phyloP scores from a whole-genome alignment of 768 basidiomycete species.

The Mycena capillaripes region DNA sequence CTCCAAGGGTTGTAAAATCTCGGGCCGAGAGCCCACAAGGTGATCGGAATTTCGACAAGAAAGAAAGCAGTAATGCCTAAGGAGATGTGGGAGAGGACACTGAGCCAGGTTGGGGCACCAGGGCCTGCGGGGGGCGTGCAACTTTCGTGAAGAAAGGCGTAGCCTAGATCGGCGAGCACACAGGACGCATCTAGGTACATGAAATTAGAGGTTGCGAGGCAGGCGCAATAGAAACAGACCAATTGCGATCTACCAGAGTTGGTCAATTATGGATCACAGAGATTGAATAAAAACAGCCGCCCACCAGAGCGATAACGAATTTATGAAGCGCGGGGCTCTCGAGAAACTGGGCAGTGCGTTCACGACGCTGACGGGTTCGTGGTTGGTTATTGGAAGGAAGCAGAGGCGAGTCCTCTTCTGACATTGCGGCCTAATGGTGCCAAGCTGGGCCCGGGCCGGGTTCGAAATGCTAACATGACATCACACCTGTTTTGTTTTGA shows the following conservation, averaged over 20 bases:
- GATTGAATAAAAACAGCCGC: constrained; percentile 43
- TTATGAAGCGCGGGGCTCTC: constrained; percentile 69
- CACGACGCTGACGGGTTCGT: constrained; percentile 41
- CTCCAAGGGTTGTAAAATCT: constrained; percentile 74
- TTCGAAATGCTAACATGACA: no score
- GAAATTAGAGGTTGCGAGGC: constrained; percentile 43
- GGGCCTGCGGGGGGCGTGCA: constrained; percentile 60
- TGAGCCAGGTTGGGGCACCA: constrained; percentile 72
- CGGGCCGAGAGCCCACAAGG: constrained; percentile 76
- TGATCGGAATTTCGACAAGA: constrained; percentile 81
- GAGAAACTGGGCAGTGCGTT: constrained; percentile 59
- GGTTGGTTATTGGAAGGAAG: constrained; percentile 42
- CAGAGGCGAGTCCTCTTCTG: constrained; percentile 67
- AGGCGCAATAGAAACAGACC: constrained; percentile 10
- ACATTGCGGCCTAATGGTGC: constrained; percentile 9
- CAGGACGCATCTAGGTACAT: constrained; percentile 76
- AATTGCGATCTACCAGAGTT: constrained; percentile 39
- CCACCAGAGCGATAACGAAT: constrained; percentile 69
- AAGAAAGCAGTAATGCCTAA: constrained; percentile 80
- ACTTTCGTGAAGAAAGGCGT: constrained; percentile 70
- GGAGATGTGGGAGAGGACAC: constrained; percentile 72
- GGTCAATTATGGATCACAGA: constrained; percentile 9
- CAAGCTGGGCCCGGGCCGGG: no score
- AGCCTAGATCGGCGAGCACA: constrained; percentile 80
- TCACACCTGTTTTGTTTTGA: no score